Conservation (phyloP, 495 filamentous ascomycete genomes). For the Letharia lupina region DNA sequence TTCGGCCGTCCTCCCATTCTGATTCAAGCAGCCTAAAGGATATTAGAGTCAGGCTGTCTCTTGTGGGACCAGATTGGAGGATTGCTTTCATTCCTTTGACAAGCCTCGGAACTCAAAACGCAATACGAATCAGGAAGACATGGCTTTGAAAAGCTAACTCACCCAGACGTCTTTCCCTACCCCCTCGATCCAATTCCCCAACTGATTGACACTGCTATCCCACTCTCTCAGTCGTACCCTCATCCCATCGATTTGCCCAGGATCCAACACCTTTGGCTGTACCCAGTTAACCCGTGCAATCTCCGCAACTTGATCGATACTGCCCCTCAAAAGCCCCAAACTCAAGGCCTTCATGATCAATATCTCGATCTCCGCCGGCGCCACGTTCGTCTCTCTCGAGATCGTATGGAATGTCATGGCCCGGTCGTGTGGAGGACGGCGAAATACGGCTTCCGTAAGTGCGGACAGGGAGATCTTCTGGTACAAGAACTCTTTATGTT, state of each 20-base stretch:
- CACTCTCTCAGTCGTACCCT: conserved; percentile 77
- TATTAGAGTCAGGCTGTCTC: neutral
- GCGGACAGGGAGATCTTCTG: conserved; percentile 97
- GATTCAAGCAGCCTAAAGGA: neutral
- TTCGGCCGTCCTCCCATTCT: neutral
- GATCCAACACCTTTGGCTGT: conserved; percentile 93
- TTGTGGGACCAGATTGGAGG: neutral
- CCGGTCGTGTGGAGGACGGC: conserved; percentile 88
- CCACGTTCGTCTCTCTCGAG: conserved; percentile 83
- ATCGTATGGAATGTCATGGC: conserved; percentile 86
- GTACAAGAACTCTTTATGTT: conserved; percentile 75
- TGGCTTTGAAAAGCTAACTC: conserved; percentile 5
- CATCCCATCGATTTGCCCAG: conserved; percentile 95
- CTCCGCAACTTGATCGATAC: conserved; percentile 92
- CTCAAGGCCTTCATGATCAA: conserved; percentile 97
- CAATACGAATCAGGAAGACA: conserved; percentile 17
- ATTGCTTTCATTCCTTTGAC: neutral
- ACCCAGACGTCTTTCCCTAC: conserved; percentile 84
- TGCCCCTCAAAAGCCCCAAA: conserved; percentile 78
- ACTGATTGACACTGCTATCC: conserved; percentile 88
- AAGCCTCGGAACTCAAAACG: neutral
- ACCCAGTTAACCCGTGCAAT: conserved; percentile 97
- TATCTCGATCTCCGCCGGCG: conserved; percentile 87
- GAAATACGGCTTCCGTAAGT: conserved; percentile 93
- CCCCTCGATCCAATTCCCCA: conserved; percentile 90